Evolutionary conservation across 257 asterid genomes (phyloP), one percentile per base, ranked within the genome.

Genomic region (Nemophila menziesii): DNA sequence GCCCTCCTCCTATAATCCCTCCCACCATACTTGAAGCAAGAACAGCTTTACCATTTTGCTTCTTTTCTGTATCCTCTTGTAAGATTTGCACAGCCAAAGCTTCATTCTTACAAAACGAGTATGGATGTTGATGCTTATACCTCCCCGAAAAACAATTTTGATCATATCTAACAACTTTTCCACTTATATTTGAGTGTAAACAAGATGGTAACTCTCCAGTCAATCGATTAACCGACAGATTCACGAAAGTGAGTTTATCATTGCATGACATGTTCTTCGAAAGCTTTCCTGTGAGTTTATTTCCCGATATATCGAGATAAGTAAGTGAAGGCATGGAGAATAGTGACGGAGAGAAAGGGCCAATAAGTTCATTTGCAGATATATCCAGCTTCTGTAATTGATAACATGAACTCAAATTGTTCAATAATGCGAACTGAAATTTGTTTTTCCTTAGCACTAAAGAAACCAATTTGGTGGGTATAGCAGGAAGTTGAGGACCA

Each of bases 151-250:
- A 63, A 54, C 97, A 87, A 48, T 87, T 87, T 46, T 87, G 89
- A 21, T 55, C 60, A 49, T 51, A 87, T 44, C 58, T 21, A 20
- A 77, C 75, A 26, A 17, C 46, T 52, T 55, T 62, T 15, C 14
- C 43, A 23, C 51, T 17, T 11, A 24, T 27, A 14, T 43, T 50
- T 7, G 57, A 8, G 5, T 16, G 43, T 43, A 86, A 56, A 54
- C 95, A 82, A 61, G 63, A 70, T 6, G 97, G 97, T 71, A 86
- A 59, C 16, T 73, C 79, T 27, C 97, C 97, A 0, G 87, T 74
- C 19, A 86, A 43, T 49, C 74, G 69, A 46, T 86, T 86, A 0
- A 60, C 66, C 1, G 94, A 79, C 5, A 86, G 40, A 56, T 77
- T 72, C 59, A 67, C 92, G 45, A 69, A 77, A 1, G 8, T 26